phyloP scores from a whole-genome alignment of 2,329 filamentous ascomycete genomes.

The Apiospora aurea region DNA sequence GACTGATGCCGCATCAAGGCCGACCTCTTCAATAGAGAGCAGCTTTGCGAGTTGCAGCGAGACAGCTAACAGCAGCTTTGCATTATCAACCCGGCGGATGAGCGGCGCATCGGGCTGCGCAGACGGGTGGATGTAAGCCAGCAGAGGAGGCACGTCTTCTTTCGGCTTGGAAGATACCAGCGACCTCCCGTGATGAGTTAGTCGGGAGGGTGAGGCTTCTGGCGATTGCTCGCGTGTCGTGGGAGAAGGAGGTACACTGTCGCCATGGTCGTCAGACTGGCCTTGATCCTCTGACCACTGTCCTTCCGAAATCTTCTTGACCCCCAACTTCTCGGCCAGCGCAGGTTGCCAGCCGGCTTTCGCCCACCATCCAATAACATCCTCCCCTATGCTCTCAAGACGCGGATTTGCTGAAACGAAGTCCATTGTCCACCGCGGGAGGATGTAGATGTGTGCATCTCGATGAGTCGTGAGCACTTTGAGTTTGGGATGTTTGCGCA shows the following conservation, averaged over 20 bases:
- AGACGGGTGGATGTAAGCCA: constrained; percentile 81
- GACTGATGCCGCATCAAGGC: constrained; percentile 65
- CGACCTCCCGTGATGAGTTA: constrained; percentile 33
- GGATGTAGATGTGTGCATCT: constrained; percentile 93
- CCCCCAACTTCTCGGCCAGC: constrained; percentile 77
- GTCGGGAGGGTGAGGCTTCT: constrained; percentile 32
- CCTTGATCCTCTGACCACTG: constrained; percentile 45
- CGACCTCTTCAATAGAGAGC: constrained; percentile 71
- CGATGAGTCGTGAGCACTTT: constrained; percentile 84
- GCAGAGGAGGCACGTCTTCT: constrained; percentile 68
- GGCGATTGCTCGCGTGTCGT: constrained; percentile 28
- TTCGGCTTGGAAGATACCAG: constrained; percentile 37
- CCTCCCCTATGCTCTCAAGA: constrained; percentile 88
- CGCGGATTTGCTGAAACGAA: constrained; percentile 81
- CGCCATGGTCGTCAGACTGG: neutral
- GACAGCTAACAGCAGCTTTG: constrained; percentile 79
- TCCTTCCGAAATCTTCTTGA: constrained; percentile 69
- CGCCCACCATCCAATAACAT: constrained; percentile 93
- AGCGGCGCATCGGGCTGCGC: constrained; percentile 62
- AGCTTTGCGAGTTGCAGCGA: constrained; percentile 89
- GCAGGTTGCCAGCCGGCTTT: constrained; percentile 92
- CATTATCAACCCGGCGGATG: constrained; percentile 88
- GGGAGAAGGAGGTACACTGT: constrained; percentile 39
- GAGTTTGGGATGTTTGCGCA: constrained; percentile 77
- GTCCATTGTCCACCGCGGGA: constrained; percentile 89